Conservation (phyloP, 306 rosid genomes). For the Trifolium dubium region DNA sequence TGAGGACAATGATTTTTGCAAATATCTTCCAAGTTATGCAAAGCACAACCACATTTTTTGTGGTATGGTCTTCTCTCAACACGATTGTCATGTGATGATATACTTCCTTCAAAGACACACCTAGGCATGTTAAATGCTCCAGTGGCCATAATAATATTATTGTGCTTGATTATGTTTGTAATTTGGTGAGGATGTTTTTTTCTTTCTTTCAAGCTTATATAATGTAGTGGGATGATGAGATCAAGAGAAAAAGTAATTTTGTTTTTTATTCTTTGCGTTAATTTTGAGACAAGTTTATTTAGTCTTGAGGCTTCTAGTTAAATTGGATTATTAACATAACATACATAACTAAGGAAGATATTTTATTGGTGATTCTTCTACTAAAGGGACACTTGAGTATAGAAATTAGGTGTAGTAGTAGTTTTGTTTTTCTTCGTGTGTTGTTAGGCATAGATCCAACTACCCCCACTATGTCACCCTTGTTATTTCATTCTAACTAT, state of each 20-base stretch:
- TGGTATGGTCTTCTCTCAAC: slow-evolving; percentile 79
- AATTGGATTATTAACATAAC: slow-evolving; percentile 26
- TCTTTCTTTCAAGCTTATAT: slow-evolving; percentile 9
- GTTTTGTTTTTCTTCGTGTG: slow-evolving; percentile 16
- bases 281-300: slow-evolving; percentile 25
- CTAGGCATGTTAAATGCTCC: slow-evolving; percentile 49
- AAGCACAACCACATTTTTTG: slow-evolving; percentile 76
- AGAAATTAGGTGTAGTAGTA: slow-evolving; percentile 15
- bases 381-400: neutral
- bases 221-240: slow-evolving; percentile 36
- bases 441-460: neutral
- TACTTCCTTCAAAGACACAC: slow-evolving; percentile 64
- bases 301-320: slow-evolving; percentile 24
- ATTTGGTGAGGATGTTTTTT: slow-evolving; percentile 2
- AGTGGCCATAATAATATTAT: slow-evolving; percentile 38
- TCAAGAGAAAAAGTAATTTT: slow-evolving; percentile 36
- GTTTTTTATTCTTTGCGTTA: slow-evolving; percentile 20
- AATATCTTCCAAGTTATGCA: slow-evolving; percentile 51
- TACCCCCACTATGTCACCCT: slow-evolving; percentile 21
- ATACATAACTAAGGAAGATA: slow-evolving; percentile 38
- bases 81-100: slow-evolving; percentile 57
- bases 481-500: slow-evolving; percentile 32
- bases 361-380: neutral
- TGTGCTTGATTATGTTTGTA: neutral
- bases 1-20: slow-evolving; percentile 39